Evolutionary conservation across 495 filamentous ascomycete genomes (phyloP).

Genomic region (Penicillium pulvis): DNA sequence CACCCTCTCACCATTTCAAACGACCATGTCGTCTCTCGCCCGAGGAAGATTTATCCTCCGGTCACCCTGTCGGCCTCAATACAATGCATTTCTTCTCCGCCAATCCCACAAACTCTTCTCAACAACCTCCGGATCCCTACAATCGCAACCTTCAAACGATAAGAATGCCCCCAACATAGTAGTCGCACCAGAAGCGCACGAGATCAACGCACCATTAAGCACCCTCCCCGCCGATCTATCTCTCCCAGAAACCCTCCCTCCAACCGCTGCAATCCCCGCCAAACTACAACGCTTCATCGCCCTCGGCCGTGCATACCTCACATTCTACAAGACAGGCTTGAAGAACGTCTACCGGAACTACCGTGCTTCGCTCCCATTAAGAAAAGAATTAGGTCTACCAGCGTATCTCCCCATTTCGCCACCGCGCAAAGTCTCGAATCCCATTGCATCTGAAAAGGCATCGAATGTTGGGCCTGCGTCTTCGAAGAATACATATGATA

Average conservation of each 20-base stretch:
- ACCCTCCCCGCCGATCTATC: conserved; percentile 40
- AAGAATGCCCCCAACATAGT: conserved; percentile 15
- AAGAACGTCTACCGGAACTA: conserved; percentile 65
- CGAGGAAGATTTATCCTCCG: conserved; percentile 13
- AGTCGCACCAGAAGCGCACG: conserved; percentile 14
- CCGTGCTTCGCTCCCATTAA: conserved; percentile 38
- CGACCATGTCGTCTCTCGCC: conserved; percentile 13
- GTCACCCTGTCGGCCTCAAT: background rate
- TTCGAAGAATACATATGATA: background rate
- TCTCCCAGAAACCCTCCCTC: conserved; percentile 24
- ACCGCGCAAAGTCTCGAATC: conserved; percentile 24
- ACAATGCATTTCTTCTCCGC: background rate
- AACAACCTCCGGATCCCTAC: conserved; percentile 21
- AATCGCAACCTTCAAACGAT: conserved; percentile 4
- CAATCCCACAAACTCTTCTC: conserved; percentile 17
- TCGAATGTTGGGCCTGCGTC: conserved; percentile 19
- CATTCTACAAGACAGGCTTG: conserved; percentile 88
- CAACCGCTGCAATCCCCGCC: conserved; percentile 24
- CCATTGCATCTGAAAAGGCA: background rate
- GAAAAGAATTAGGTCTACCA: conserved; percentile 31
- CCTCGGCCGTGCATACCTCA: conserved; percentile 50
- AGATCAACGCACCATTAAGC: conserved; percentile 44
- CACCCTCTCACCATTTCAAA: background rate
- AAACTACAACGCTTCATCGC: conserved; percentile 42
- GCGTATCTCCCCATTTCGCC: conserved; percentile 38